phyloP scores from a whole-genome alignment of 768 basidiomycete species.

The Kwoniella mangroviensis region DNA sequence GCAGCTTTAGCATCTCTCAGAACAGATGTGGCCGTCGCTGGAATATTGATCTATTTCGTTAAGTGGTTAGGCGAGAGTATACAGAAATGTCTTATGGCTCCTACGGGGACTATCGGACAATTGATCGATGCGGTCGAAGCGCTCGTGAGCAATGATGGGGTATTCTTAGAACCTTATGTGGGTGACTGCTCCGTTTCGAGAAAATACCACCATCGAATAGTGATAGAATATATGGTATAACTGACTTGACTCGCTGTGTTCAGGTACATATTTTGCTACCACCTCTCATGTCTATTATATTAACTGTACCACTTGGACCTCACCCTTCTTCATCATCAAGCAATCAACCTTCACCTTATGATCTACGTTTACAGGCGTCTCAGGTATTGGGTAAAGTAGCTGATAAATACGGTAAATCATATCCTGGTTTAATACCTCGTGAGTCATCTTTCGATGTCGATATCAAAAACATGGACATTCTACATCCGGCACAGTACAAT shows the following conservation, averaged over 20 bases:
- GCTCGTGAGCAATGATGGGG: slow-evolving; percentile 78
- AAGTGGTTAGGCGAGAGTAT: slow-evolving; percentile 93
- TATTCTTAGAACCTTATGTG: slow-evolving; percentile 97
- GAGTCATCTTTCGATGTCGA: no score
- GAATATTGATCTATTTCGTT: slow-evolving; percentile 88
- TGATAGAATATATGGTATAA: slow-evolving; percentile 3
- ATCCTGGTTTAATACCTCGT: slow-evolving; percentile 56
- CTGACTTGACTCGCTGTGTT: not conserved
- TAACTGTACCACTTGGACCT: slow-evolving; percentile 81
- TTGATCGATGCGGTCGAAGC: slow-evolving; percentile 83
- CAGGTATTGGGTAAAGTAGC: slow-evolving; percentile 78
- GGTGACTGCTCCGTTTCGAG: slow-evolving; percentile 45
- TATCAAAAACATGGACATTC: not conserved
- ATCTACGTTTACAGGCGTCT: slow-evolving; percentile 78
- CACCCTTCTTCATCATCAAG: slow-evolving; percentile 59
- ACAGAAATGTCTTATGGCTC: slow-evolving; percentile 60
- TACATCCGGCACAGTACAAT: not conserved
- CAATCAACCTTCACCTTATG: slow-evolving; percentile 58
- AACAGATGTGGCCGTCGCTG: slow-evolving; percentile 87
- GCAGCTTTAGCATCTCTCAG: slow-evolving; percentile 90
- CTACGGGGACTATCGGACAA: slow-evolving; percentile 77
- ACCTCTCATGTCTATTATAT: slow-evolving; percentile 84
- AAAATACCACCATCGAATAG: not conserved
- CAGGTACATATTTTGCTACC: slow-evolving; percentile 96
- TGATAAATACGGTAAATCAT: slow-evolving; percentile 45